Evolutionary conservation across 495 filamentous ascomycete species (phyloP).

Genomic region (Chaetomidium leptoderma): DNA sequence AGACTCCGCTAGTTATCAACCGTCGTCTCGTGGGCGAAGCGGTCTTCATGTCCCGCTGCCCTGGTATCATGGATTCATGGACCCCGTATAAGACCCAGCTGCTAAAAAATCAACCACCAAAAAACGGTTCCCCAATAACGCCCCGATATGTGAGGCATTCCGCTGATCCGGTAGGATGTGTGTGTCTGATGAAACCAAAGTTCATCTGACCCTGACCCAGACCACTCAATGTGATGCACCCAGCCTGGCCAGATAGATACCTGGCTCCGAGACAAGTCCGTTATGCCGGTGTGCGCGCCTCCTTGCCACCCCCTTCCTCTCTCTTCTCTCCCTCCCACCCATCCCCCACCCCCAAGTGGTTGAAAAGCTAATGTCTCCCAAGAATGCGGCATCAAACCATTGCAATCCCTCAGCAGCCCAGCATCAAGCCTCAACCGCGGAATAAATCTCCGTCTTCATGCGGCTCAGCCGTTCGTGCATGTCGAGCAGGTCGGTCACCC

Average conservation of each 20-base stretch:
- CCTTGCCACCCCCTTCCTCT: too few relatives aligned
- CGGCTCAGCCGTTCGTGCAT: slow-evolving; percentile 57
- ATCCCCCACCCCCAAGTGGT: background rate
- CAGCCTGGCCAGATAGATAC: background rate
- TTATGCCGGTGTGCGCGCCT: too few relatives aligned
- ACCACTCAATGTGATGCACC: background rate
- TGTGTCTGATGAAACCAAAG: too few relatives aligned
- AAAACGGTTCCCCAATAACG: slow-evolving; percentile 1
- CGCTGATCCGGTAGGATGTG: too few relatives aligned
- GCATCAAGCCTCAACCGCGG: slow-evolving; percentile 12
- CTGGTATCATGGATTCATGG: slow-evolving; percentile 10
- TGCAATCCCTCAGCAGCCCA: background rate
- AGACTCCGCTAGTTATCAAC: background rate
- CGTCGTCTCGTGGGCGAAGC: background rate
- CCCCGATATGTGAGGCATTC: background rate
- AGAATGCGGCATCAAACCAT: background rate
- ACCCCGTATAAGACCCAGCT: background rate
- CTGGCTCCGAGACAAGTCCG: background rate
- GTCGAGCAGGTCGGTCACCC: slow-evolving; percentile 53
- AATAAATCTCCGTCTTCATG: slow-evolving; percentile 66
- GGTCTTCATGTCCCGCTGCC: background rate
- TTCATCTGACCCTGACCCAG: too few relatives aligned
- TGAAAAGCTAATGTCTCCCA: background rate
- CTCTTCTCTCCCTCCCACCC: background rate
- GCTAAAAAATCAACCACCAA: background rate